Percentiles rank a stretch among this genome's conserved stretches.
phyloP scores from a whole-genome alignment of 495 filamentous ascomycete genomes.

The Podospora sp. region DNA sequence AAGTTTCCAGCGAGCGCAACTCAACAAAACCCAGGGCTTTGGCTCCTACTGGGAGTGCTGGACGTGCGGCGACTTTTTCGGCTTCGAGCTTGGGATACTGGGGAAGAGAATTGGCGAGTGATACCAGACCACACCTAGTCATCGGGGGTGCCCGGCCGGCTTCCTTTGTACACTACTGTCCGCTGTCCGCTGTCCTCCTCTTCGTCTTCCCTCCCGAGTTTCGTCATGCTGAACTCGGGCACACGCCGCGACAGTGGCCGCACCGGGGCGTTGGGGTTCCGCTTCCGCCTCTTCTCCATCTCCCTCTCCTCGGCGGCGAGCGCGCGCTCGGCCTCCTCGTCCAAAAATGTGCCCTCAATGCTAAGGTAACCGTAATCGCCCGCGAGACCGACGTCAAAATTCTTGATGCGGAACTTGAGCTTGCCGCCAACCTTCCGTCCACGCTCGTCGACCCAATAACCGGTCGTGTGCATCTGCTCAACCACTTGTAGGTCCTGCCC shows the following conservation, averaged over 20 bases:
- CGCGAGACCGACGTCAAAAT: conserved; percentile 52
- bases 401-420: conserved; percentile 53
- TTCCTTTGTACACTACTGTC: conserved; percentile 37
- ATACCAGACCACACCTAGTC: conserved; percentile 41
- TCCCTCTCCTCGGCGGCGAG: conserved; percentile 43
- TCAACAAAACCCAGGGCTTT: conserved; percentile 9
- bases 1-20: neutral
- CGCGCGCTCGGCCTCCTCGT: conserved; percentile 44
- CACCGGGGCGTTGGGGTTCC: conserved; percentile 35
- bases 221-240: conserved; percentile 53
- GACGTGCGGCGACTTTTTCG: neutral
- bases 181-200: conserved; percentile 38
- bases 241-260: conserved; percentile 42
- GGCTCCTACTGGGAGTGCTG: neutral
- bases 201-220: conserved; percentile 45
- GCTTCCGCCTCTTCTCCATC: conserved; percentile 36
- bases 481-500: conserved; percentile 37
- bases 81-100: conserved; percentile 8
- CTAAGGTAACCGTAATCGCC: conserved; percentile 53
- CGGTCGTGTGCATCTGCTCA: conserved; percentile 51
- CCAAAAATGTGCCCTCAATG: conserved; percentile 52
- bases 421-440: conserved; percentile 44
- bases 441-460: conserved; percentile 49
- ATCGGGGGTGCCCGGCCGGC: conserved; percentile 40
- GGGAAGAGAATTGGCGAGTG: conserved; percentile 29